Percentiles rank a stretch among this genome's conserved stretches.
These are phyloP conservation scores for Gilbertella persicaria DNA, from an alignment of 371 early-diverging fungal genomes.

Conservation along the genomic window DNA sequence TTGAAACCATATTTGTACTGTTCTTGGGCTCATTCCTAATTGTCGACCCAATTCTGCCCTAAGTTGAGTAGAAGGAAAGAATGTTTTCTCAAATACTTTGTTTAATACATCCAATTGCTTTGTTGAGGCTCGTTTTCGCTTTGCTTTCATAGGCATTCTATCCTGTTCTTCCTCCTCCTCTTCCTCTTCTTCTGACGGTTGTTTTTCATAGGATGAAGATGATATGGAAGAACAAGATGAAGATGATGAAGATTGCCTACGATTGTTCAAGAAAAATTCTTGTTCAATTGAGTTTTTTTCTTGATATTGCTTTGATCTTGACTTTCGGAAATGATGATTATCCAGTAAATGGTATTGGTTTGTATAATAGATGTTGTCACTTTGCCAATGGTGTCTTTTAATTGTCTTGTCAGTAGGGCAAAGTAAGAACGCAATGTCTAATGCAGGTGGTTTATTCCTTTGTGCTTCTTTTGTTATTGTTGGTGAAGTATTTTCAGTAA, in stretches of 20 bases:
- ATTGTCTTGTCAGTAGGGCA: neutral
- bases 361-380: neutral
- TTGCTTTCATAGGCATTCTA: constrained; percentile 30
- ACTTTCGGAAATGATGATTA: neutral
- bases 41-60: constrained; percentile 81
- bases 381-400: neutral
- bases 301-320: constrained; percentile 3
- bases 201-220: neutral
- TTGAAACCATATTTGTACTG: constrained; percentile 96
- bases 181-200: constrained; percentile 1
- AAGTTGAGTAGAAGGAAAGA: constrained; percentile 69
- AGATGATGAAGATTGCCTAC: neutral
- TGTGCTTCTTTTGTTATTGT: neutral
- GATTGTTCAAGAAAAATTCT: constrained; percentile 1
- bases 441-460: neutral
- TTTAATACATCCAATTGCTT: constrained; percentile 51
- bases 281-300: constrained; percentile 12
- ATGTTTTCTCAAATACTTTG: constrained; percentile 55
- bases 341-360: neutral
- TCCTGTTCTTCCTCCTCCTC: no score
- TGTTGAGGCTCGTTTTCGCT: constrained; percentile 47
- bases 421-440: neutral
- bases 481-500: neutral
- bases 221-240: constrained; percentile 1
- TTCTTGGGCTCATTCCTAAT: constrained; percentile 79